A percentile compares a stretch with the other conserved stretches of the same genome.
phyloP scores from a whole-genome alignment of 2,329 filamentous ascomycete species.

The Thielaviopsis ethacetica region DNA sequence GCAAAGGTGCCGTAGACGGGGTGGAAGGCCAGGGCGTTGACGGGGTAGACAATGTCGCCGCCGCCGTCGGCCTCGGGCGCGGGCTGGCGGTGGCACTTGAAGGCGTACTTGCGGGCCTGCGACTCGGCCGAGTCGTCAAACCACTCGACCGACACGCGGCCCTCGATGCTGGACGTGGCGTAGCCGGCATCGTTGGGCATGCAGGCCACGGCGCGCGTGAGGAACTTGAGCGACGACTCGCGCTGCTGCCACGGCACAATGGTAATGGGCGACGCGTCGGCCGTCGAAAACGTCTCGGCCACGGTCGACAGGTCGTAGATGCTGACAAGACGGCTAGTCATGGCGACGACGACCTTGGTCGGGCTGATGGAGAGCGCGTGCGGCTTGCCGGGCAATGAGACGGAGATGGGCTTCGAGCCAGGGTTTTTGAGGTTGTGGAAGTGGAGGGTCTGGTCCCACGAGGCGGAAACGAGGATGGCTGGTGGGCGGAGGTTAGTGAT shows the following conservation, averaged over 20 bases:
- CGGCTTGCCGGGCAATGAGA: constrained; percentile 69
- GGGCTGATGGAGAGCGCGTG: constrained; percentile 68
- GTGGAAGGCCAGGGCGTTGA: constrained; percentile 82
- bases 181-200: constrained; percentile 97
- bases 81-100: constrained; percentile 89
- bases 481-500: not conserved
- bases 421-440: constrained; percentile 50
- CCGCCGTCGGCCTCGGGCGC: constrained; percentile 37
- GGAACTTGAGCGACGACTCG: constrained; percentile 89
- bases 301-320: constrained; percentile 79
- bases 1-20: constrained; percentile 72
- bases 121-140: constrained; percentile 80
- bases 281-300: constrained; percentile 33
- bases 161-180: constrained; percentile 82
- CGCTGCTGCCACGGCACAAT: constrained; percentile 80
- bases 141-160: constrained; percentile 92
- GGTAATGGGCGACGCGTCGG: constrained; percentile 26
- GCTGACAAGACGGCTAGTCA: constrained; percentile 83
- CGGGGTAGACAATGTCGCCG: constrained; percentile 74
- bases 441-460: constrained; percentile 86
- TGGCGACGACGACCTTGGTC: constrained; percentile 80
- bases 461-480: constrained; percentile 71
- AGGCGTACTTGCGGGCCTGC: constrained; percentile 89
- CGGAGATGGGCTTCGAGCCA: constrained; percentile 34
- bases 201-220: constrained; percentile 81